Evolutionary conservation across 2,329 filamentous ascomycete species (phyloP).

Genomic region (Reticulascus tulasneorum): DNA sequence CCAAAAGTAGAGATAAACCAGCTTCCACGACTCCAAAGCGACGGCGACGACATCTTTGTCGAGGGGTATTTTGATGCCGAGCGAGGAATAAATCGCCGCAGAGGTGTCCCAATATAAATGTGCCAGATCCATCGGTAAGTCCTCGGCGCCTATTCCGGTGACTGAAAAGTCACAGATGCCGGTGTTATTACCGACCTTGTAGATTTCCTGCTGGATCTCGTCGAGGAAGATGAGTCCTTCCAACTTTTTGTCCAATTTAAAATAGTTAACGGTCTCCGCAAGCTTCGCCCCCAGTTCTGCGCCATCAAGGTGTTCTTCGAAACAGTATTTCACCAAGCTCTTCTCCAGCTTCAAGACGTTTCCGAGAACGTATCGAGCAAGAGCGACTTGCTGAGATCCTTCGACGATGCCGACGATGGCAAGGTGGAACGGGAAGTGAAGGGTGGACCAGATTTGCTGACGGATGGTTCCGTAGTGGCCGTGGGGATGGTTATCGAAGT

Average conservation of each 20-base stretch:
- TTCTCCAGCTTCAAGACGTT: conserved; percentile 5
- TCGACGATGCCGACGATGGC: conserved; percentile 53
- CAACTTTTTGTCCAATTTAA: conserved; percentile 6
- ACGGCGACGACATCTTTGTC: no score
- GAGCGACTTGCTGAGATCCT: conserved; percentile 42
- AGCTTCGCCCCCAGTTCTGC: not conserved
- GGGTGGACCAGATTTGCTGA: conserved; percentile 47
- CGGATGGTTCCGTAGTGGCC: conserved; percentile 45
- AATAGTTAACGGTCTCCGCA: conserved; percentile 1
- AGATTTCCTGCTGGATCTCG: conserved; percentile 6
- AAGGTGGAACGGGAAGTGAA: conserved; percentile 55
- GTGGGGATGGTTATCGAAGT: conserved; percentile 52
- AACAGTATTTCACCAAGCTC: conserved; percentile 3
- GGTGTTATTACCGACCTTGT: conserved; percentile 7
- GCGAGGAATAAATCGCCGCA: no score
- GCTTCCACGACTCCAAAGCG: no score
- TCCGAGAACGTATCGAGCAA: conserved; percentile 10
- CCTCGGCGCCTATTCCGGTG: conserved; percentile 1
- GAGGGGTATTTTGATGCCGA: no score
- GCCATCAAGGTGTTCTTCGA: conserved; percentile 6
- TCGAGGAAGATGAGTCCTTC: conserved; percentile 2
- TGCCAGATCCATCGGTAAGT: no score
- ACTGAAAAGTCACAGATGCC: conserved; percentile 1
- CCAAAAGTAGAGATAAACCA: no score
- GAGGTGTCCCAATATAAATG: no score